These are phyloP conservation scores for Exophiala spinifera DNA, from an alignment of 2,329 filamentous ascomycete species.

Conservation along the genomic window DNA sequence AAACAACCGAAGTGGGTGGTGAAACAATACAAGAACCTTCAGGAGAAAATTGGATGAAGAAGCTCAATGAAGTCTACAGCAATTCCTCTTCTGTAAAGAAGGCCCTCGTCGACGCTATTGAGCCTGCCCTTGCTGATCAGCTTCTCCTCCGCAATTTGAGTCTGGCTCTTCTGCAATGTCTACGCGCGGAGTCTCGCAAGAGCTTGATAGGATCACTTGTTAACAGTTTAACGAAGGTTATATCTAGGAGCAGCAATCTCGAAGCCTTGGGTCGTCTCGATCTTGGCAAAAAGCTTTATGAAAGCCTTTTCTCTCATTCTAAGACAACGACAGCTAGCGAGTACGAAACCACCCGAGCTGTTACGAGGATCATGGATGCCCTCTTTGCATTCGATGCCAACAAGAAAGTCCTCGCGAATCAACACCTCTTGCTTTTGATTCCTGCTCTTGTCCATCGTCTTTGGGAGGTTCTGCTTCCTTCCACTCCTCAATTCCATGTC, in stretches of 20 bases:
- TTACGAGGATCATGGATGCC: slow-evolving; percentile 18
- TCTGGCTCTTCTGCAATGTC: slow-evolving; percentile 17
- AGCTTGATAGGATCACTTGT: slow-evolving; percentile 6
- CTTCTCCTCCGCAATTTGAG: slow-evolving; percentile 17
- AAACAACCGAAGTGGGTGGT: not conserved
- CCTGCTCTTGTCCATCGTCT: slow-evolving; percentile 66
- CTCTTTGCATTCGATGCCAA: slow-evolving; percentile 29
- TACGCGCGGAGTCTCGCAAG: slow-evolving; percentile 4
- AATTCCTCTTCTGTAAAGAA: slow-evolving; percentile 16
- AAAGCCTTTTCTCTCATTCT: not conserved
- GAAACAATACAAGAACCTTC: not conserved
- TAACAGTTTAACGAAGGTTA: slow-evolving; percentile 11
- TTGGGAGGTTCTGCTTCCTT: slow-evolving; percentile 78
- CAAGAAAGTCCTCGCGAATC: slow-evolving; percentile 18
- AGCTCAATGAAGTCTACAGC: slow-evolving; percentile 10
- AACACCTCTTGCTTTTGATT: slow-evolving; percentile 59
- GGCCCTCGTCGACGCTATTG: slow-evolving; percentile 6
- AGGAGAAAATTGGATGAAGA: slow-evolving; percentile 11
- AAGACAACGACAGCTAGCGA: not conserved
- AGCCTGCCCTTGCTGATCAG: slow-evolving; percentile 8
- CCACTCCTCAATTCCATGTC: slow-evolving; percentile 87
- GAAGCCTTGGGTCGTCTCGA: slow-evolving; percentile 7
- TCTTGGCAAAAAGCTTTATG: slow-evolving; percentile 11
- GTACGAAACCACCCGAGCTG: slow-evolving; percentile 16
- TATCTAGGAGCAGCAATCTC: slow-evolving; percentile 11